Evolutionary conservation across 805 yeast species (phyloP), one percentile per base, ranked within the genome.

Genomic region (Debaryomyces hansenii): DNA sequence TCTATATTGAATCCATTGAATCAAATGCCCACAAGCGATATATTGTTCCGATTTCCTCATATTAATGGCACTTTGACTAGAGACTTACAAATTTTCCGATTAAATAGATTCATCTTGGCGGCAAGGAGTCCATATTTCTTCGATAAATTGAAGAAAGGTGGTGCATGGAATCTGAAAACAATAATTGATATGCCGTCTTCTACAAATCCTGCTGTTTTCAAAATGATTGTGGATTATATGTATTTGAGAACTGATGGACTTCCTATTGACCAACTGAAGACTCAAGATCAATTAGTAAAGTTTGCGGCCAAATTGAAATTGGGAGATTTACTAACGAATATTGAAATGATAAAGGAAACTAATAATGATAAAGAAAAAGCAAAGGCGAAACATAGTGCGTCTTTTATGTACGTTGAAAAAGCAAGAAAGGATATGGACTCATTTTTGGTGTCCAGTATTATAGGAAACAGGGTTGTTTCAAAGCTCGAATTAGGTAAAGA

Each of bases 241-340:
- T 75, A 62, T 48, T 59, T 63, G 45, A 62, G 67, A 44, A 73
- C 64, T 5, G 70, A 63, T 41, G 43, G 46, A 20, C 51, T 57
- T 66, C 72, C 51, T 1, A 44, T 54, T 14, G 64, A 62, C 28
- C 55, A 51, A 16, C 46, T 24, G 6, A 37, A 12, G 7, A 42
- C 51, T 9, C 59, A 48, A 18, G 51, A 44, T 5, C 41, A 48
- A 16, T 41, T 80, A 14, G 46, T 51, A 10, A 44, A 56, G 8
- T 56, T 70, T 37, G 74, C 81, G 0, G 53, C 52, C 1, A 55
- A 59, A 31, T 59, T 74, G 34, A 55, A 61, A 12, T 51, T 80
- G 20, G 39, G 53, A 1, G 75, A 70, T 9, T 63, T 82, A 34
- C 55, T 62, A 0, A 67, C 63, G 3, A 67, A 70, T 24, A 48